Percentiles rank a stretch among this genome's conserved stretches.
Conservation (phyloP, 495 filamentous ascomycete species). For the Daldinia caldariorum region DNA sequence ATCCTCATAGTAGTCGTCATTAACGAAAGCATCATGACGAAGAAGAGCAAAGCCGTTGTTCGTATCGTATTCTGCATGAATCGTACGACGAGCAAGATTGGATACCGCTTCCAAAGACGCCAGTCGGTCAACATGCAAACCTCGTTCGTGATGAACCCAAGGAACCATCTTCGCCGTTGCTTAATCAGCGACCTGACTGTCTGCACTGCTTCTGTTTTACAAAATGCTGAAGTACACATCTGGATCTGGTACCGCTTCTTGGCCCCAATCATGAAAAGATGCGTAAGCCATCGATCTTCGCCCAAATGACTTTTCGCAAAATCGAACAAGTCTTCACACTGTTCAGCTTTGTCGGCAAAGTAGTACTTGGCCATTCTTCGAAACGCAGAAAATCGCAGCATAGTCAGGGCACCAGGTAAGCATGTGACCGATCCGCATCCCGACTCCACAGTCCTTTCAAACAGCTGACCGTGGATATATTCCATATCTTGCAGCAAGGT, state of each 20-base stretch:
- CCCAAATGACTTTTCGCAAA: conserved; percentile 95
- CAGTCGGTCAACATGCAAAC: conserved; percentile 98
- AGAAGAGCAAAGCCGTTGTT: conserved; percentile 94
- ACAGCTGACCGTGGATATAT: conserved; percentile 96
- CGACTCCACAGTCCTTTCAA: conserved; percentile 96
- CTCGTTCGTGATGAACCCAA: conserved; percentile 98
- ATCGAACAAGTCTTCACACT: conserved; percentile 96
- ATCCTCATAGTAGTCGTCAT: conserved; percentile 84
- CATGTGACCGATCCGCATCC: conserved; percentile 95
- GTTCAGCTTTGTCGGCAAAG: conserved; percentile 96
- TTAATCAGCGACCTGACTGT: conserved; percentile 87
- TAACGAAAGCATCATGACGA: conserved; percentile 90
- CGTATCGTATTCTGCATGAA: conserved; percentile 98
- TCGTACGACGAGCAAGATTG: conserved; percentile 85
- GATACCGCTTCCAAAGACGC: conserved; percentile 90
- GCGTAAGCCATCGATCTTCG: conserved; percentile 96
- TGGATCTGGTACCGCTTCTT: conserved; percentile 94
- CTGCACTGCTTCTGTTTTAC: conserved; percentile 97
- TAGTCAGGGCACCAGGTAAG: conserved; percentile 92
- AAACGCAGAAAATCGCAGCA: conserved; percentile 95
- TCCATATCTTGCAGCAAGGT: conserved; percentile 98
- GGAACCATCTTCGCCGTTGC: conserved; percentile 95
- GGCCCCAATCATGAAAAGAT: conserved; percentile 98
- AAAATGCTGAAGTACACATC: conserved; percentile 97
- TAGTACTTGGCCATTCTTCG: conserved; percentile 98